Percentiles rank a stretch among this genome's conserved stretches.
Evolutionary conservation across 2,329 filamentous ascomycete genomes (phyloP).

Genomic region (Pseudogymnoascus sp.): DNA sequence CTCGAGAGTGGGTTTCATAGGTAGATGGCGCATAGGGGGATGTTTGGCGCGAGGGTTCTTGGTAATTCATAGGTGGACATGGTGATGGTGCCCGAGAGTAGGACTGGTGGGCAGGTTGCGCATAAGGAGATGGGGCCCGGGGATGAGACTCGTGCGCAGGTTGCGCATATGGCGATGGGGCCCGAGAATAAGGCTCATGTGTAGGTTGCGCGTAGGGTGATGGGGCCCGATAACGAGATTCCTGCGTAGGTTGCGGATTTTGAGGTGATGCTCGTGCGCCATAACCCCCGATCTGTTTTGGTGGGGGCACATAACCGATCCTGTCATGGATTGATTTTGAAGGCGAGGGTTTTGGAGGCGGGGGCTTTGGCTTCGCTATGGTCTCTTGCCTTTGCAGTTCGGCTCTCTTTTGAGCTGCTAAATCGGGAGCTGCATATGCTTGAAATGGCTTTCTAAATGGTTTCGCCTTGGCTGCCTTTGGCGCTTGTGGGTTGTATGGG

Average conservation of each 20-base stretch:
- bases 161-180: slow-evolving; percentile 33
- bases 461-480: slow-evolving; percentile 42
- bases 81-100: slow-evolving; percentile 28
- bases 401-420: slow-evolving; percentile 50
- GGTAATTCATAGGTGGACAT: slow-evolving; percentile 27
- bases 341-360: slow-evolving; percentile 23
- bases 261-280: slow-evolving; percentile 37
- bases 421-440: slow-evolving; percentile 60
- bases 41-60: neutral
- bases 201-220: slow-evolving; percentile 35
- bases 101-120: slow-evolving; percentile 32
- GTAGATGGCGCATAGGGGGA: slow-evolving; percentile 9
- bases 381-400: slow-evolving; percentile 28
- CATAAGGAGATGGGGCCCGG: slow-evolving; percentile 37
- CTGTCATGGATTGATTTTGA: slow-evolving; percentile 23
- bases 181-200: slow-evolving; percentile 28
- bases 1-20: slow-evolving; percentile 36
- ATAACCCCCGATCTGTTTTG: slow-evolving; percentile 24
- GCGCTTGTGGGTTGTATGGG: slow-evolving; percentile 27
- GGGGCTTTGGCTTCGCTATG: slow-evolving; percentile 21
- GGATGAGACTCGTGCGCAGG: slow-evolving; percentile 24
- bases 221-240: slow-evolving; percentile 31
- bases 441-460: slow-evolving; percentile 62
- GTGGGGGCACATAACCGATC: slow-evolving; percentile 24
- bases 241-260: slow-evolving; percentile 21